phyloP scores from a whole-genome alignment of 176 grass and related monocot genomes.

The Zoysia japonica region DNA sequence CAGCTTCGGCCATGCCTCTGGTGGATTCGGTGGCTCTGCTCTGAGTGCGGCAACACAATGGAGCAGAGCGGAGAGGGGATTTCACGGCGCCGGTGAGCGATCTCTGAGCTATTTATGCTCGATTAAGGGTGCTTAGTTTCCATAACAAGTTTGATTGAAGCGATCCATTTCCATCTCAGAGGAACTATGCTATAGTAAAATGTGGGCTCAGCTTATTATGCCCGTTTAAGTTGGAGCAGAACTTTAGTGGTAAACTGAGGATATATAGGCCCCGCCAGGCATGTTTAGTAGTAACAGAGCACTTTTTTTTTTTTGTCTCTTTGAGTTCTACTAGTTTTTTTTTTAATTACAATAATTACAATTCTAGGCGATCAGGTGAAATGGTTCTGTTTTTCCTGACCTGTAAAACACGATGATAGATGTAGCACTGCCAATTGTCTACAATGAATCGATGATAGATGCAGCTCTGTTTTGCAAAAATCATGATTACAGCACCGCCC shows the following conservation, averaged over 20 bases:
- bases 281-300: no score
- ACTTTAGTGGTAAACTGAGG: no score
- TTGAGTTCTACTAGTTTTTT: no score
- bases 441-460: background rate
- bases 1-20: background rate
- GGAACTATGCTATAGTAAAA: no score
- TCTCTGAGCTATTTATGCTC: background rate
- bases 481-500: background rate
- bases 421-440: no score
- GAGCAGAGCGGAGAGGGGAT: background rate
- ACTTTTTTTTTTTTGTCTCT: no score
- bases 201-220: no score
- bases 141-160: no score
- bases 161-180: no score
- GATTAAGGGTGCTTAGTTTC: background rate
- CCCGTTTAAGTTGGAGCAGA: no score
- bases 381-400: background rate
- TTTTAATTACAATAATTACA: background rate
- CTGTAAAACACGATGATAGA: background rate
- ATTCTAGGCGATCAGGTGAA: background rate
- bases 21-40: background rate
- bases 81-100: slow-evolving; percentile 10
- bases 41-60: background rate
- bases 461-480: background rate
- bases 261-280: no score